phyloP scores from a whole-genome alignment of 2,329 filamentous ascomycete species.

The Tolypocladium pustulatum region DNA sequence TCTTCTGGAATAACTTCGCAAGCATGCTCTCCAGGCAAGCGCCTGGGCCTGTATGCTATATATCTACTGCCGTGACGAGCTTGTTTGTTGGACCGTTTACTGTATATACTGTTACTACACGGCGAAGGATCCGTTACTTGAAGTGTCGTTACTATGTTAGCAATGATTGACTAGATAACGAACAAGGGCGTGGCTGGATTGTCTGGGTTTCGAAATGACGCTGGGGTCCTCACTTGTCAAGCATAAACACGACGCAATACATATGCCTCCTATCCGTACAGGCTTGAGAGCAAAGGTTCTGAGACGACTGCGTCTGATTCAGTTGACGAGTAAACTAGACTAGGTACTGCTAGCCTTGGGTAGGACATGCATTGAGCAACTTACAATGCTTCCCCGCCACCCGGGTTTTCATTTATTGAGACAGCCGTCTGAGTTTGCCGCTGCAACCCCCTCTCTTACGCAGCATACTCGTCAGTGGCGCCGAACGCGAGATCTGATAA shows the following conservation, averaged over 20 bases:
- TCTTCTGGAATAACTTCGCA: too few species aligned
- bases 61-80: too few species aligned
- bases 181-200: too few species aligned
- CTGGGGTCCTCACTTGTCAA: neutral
- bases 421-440: neutral
- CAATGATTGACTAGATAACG: too few species aligned
- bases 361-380: neutral
- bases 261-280: neutral
- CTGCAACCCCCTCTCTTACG: neutral
- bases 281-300: neutral
- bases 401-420: neutral
- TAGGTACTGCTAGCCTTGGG: neutral
- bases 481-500: neutral
- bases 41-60: too few species aligned
- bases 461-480: neutral
- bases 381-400: neutral
- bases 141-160: too few species aligned
- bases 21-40: too few species aligned
- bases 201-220: neutral
- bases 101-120: too few species aligned
- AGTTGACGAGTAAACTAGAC: neutral
- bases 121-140: too few species aligned
- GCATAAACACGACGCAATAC: neutral
- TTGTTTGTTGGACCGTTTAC: too few species aligned
- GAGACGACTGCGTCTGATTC: neutral